Evolutionary conservation across 1,139 yeast genomes (phyloP), one percentile per base, ranked within the genome.

Genomic region (Diutina sp.): DNA sequence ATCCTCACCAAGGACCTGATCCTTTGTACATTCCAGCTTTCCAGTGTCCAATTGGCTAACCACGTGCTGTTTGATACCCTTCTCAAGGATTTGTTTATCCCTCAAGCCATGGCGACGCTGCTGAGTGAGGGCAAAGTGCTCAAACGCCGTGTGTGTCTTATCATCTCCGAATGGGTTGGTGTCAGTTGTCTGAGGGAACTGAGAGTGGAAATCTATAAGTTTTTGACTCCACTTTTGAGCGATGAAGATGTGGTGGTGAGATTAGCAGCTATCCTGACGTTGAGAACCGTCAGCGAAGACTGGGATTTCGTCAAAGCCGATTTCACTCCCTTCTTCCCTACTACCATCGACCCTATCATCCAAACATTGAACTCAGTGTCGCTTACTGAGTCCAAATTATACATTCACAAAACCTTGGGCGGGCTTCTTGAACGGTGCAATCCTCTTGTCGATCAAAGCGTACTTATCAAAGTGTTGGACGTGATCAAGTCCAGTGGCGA

Each of bases 141-240:
- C 56, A 81, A 86, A 62, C 77, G 98, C 64, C 78, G 98, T 60
- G 78, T 89, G 6, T 85, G 95, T 61, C 70, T 88, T 47, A 79
- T 93, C 47, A 79, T 90, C 6, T 78, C 83, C 48, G 95, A 90
- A 61, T 93, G 98, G 97, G 74, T 87, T 4, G 75, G 83, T 1
- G 79, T 87, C 4, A 80, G 84, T 61, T 82, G 89, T 61, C 76
- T 85, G 18, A 73, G 78, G 21, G 81, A 78, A 51, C 81, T 84
- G 57, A 71, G 90, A 58, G 70, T 76, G n/a, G 71, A 73, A 32
- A 79, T 89, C 25, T 91, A 87, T 66, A 73, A 78, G 56, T 72
- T 84, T 46, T 66, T 87, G 57, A 72, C 77, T 44, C 69, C 77
- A 2, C 61, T 63, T n/a, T 59, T 69, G 11, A 67, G 74, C 0